phyloP scores from a whole-genome alignment of 129 eudicot species.

The Pulicaria dysenterica region DNA sequence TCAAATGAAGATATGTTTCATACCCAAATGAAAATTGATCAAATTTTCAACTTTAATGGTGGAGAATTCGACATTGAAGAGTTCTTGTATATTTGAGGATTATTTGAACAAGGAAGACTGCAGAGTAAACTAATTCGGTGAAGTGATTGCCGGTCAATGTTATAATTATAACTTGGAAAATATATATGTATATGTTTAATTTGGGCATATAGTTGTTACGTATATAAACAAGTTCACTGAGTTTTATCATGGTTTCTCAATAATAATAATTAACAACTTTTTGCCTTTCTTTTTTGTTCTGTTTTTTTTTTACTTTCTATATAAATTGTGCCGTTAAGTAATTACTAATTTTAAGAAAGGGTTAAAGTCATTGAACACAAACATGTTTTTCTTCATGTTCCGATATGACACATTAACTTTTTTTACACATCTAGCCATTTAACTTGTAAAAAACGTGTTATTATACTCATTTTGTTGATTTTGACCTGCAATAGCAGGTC shows the following conservation, averaged over 20 bases:
- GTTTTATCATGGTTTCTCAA: constrained; percentile 19
- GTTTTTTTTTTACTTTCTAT: not conserved
- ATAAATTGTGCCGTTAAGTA: no score
- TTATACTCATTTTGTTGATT: no score
- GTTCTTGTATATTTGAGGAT: constrained; percentile 34
- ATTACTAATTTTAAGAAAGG: no score
- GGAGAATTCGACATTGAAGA: constrained; percentile 39
- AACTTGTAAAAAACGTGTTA: no score
- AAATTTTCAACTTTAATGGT: constrained; percentile 42
- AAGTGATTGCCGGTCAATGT: constrained; percentile 13
- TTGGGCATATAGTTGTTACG: constrained; percentile 13
- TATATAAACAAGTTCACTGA: constrained; percentile 25
- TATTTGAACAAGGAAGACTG: constrained; percentile 18
- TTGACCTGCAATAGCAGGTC: no score
- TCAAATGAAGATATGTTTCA: constrained; percentile 38
- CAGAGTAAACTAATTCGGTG: constrained; percentile 25
- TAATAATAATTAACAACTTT: constrained; percentile 21
- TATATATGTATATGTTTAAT: constrained; percentile 21
- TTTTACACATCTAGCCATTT: no score
- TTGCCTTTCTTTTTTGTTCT: not conserved
- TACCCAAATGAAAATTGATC: constrained; percentile 38
- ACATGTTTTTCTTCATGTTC: no score
- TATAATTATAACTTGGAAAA: not conserved
- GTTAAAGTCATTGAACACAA: no score
- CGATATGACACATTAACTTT: no score